These are phyloP conservation scores for Nakazawaea wyomingensis DNA, from an alignment of 805 yeast species.

Conservation along the genomic window DNA sequence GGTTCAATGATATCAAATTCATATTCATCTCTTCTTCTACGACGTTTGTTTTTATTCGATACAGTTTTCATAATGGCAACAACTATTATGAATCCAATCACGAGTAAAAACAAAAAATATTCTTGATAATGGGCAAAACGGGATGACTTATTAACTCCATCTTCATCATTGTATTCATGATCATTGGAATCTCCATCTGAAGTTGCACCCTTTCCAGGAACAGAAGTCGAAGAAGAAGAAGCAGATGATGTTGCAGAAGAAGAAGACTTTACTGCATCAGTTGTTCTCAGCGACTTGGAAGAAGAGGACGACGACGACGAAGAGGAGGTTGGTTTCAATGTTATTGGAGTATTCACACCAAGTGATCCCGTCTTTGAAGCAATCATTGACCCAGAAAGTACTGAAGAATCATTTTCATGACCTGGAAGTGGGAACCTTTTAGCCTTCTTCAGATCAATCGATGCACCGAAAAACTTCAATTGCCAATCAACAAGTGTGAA, in stretches of 20 bases:
- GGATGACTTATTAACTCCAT: slow-evolving; percentile 27
- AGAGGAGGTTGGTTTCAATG: neutral
- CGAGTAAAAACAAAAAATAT: slow-evolving; percentile 54
- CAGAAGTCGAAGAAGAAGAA: slow-evolving; percentile 13
- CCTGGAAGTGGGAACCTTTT: slow-evolving; percentile 33
- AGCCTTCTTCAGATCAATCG: slow-evolving; percentile 58
- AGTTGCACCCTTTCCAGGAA: slow-evolving; percentile 6
- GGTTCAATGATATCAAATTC: slow-evolving; percentile 77
- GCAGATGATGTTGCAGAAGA: slow-evolving; percentile 14
- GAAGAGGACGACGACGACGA: slow-evolving; percentile 6
- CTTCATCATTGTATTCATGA: slow-evolving; percentile 25
- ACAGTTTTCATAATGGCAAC: slow-evolving; percentile 37
- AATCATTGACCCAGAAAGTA: slow-evolving; percentile 7
- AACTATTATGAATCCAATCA: slow-evolving; percentile 49
- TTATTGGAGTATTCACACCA: slow-evolving; percentile 1
- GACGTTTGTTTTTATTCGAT: slow-evolving; percentile 33
- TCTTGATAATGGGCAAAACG: slow-evolving; percentile 47
- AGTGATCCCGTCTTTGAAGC: slow-evolving; percentile 8
- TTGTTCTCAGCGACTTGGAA: slow-evolving; percentile 14
- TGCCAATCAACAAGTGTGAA: slow-evolving; percentile 63
- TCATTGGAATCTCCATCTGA: slow-evolving; percentile 15
- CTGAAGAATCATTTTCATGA: slow-evolving; percentile 12
- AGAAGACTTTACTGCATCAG: slow-evolving; percentile 11
- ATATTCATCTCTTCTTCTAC: slow-evolving; percentile 61
- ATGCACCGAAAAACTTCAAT: slow-evolving; percentile 77